phyloP scores from a whole-genome alignment of 805 yeast species.

The Blastobotrys peoriensis region DNA sequence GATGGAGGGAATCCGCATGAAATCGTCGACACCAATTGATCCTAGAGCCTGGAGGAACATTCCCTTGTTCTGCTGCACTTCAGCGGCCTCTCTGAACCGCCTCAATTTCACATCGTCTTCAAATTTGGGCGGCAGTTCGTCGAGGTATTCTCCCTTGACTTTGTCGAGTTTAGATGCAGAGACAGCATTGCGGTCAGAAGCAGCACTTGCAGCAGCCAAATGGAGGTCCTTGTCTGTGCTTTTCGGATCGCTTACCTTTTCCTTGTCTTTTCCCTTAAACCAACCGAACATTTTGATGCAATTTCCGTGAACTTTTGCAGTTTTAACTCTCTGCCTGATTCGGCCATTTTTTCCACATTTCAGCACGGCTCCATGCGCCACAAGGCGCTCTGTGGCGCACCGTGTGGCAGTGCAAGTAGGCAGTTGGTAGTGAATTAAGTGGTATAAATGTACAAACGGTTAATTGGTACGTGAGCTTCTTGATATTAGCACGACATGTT shows the following conservation, averaged over 20 bases:
- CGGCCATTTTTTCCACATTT: not conserved
- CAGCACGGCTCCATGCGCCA: no score
- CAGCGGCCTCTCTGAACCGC: conserved; percentile 10
- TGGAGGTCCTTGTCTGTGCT: conserved; percentile 10
- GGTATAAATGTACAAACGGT: no score
- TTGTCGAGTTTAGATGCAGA: no score
- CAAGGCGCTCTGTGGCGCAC: no score
- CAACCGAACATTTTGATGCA: conserved; percentile 1
- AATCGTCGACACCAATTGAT: conserved; percentile 26
- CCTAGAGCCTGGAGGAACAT: conserved; percentile 19
- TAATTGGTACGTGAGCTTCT: no score
- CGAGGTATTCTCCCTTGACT: conserved; percentile 20
- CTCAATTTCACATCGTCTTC: conserved; percentile 21
- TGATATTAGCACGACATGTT: conserved; percentile 1
- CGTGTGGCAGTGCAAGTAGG: no score
- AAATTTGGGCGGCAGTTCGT: conserved; percentile 28
- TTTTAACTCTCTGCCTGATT: not conserved
- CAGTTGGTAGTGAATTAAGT: not conserved
- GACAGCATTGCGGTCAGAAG: no score
- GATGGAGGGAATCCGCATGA: conserved; percentile 26
- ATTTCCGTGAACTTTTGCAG: not conserved
- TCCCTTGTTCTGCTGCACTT: conserved; percentile 10
- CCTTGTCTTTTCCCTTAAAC: conserved; percentile 1
- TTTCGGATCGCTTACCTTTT: conserved; percentile 10
- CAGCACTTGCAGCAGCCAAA: no score